Evolutionary conservation across 1,139 yeast genomes (phyloP).

Genomic region (Kazachstania sp.): DNA sequence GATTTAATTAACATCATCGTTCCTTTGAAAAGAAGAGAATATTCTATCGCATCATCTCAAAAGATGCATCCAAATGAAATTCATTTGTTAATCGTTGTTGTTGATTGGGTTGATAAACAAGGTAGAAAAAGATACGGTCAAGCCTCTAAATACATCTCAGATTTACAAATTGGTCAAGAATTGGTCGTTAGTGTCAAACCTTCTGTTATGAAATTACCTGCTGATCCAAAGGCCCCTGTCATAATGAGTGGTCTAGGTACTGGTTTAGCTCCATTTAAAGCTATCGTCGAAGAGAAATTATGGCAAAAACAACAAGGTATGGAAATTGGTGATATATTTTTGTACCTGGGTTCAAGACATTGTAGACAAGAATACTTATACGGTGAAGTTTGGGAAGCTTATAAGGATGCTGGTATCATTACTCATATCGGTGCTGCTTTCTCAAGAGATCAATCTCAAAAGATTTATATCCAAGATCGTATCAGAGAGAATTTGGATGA

Average conservation of each 20-base stretch:
- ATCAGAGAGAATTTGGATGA: slow-evolving; percentile 69
- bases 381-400: slow-evolving; percentile 97
- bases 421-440: slow-evolving; percentile 98
- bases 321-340: slow-evolving; percentile 81
- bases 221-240: slow-evolving; percentile 77
- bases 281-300: slow-evolving; percentile 88
- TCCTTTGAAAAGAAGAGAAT: slow-evolving; percentile 93
- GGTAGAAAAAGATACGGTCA: slow-evolving; percentile 91
- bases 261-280: slow-evolving; percentile 97
- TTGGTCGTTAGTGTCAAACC: slow-evolving; percentile 93
- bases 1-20: slow-evolving; percentile 68
- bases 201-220: slow-evolving; percentile 93
- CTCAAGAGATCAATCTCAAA: slow-evolving; percentile 93
- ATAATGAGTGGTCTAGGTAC: slow-evolving; percentile 98
- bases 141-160: slow-evolving; percentile 83
- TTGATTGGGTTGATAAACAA: slow-evolving; percentile 85
- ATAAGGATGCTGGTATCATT: slow-evolving; percentile 80
- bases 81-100: slow-evolving; percentile 87
- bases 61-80: slow-evolving; percentile 84
- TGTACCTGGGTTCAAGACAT: slow-evolving; percentile 92
- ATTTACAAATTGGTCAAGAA: slow-evolving; percentile 71
- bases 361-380: slow-evolving; percentile 90
- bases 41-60: slow-evolving; percentile 97
- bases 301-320: slow-evolving; percentile 88
- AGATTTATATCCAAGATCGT: slow-evolving; percentile 91